Evolutionary conservation across 306 rosid species (phyloP).

Genomic region (Luffa aegyptiaca): DNA sequence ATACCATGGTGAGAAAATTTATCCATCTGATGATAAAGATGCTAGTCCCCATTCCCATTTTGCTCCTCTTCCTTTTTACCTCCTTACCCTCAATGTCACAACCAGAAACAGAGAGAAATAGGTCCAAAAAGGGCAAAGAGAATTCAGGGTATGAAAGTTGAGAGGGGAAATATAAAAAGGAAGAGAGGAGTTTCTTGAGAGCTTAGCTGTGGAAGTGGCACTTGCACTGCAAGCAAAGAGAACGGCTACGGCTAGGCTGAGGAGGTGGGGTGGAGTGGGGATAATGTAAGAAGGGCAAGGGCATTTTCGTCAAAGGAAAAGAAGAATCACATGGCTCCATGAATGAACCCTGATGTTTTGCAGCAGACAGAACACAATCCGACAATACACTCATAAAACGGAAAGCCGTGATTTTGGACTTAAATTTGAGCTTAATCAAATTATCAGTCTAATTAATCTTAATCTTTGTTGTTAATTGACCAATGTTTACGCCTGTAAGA

Average conservation of each 20-base stretch:
- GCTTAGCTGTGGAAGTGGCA: conserved; percentile 19
- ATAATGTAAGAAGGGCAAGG: conserved; percentile 12
- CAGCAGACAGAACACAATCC: conserved; percentile 17
- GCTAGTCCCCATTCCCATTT: conserved; percentile 84
- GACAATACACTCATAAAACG: conserved; percentile 20
- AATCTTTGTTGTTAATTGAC: not conserved
- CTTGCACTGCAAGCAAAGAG: conserved; percentile 20
- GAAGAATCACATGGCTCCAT: conserved; percentile 19
- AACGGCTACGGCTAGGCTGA: not conserved
- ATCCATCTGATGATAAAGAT: conserved; percentile 88
- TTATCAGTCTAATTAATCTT: not conserved
- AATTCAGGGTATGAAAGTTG: not conserved
- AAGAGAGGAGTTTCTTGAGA: conserved; percentile 14
- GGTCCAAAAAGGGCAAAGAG: not conserved
- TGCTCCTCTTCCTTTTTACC: not conserved
- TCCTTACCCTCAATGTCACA: not conserved
- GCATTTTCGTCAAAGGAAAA: conserved; percentile 13
- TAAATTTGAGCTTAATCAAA: not conserved
- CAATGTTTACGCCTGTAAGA: not conserved
- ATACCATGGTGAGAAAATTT: conserved; percentile 88
- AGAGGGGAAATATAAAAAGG: not conserved
- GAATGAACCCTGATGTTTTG: conserved; percentile 9
- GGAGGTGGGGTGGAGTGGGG: conserved; percentile 7
- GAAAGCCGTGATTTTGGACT: conserved; percentile 5
- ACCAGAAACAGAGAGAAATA: not conserved